A percentile compares a stretch with the other conserved stretches of the same genome.
These are phyloP conservation scores for Aspergillus jensenii DNA, from an alignment of 2,329 filamentous ascomycete genomes.

Conservation along the genomic window DNA sequence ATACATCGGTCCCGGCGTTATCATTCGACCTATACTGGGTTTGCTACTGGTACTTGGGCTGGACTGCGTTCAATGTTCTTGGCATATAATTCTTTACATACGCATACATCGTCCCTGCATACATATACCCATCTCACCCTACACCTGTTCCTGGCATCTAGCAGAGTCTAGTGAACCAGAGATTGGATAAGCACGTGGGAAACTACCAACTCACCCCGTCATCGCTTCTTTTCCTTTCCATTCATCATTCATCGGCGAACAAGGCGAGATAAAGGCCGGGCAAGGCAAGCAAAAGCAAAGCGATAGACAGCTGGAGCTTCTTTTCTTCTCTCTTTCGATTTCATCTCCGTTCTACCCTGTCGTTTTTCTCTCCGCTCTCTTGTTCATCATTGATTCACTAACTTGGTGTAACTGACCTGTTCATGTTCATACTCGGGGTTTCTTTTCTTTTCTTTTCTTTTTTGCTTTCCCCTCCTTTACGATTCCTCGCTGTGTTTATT, in stretches of 20 bases:
- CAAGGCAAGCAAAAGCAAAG: background rate
- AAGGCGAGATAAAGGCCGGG: background rate
- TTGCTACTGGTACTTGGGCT: background rate
- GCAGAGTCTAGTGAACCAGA: background rate
- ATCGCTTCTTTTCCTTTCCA: slow-evolving; percentile 3
- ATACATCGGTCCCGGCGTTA: slow-evolving; percentile 8
- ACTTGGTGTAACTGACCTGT: background rate
- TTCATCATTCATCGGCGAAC: background rate
- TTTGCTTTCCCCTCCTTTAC: too few species aligned
- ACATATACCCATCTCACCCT: background rate
- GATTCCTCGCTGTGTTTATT: background rate
- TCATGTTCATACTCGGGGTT: background rate
- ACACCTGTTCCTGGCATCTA: background rate
- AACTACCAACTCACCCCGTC: background rate
- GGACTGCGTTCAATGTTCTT: background rate
- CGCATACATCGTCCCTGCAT: background rate
- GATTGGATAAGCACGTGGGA: background rate
- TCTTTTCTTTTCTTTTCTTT: background rate
- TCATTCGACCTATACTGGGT: background rate
- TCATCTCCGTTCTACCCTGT: background rate
- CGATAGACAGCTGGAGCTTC: slow-evolving; percentile 2
- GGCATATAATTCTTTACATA: slow-evolving; percentile 1
- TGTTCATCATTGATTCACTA: background rate
- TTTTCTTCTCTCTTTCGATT: background rate
- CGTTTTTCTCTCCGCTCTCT: background rate